Conservation (phyloP, 768 basidiomycete species). For the Ephemerocybe angulata region DNA sequence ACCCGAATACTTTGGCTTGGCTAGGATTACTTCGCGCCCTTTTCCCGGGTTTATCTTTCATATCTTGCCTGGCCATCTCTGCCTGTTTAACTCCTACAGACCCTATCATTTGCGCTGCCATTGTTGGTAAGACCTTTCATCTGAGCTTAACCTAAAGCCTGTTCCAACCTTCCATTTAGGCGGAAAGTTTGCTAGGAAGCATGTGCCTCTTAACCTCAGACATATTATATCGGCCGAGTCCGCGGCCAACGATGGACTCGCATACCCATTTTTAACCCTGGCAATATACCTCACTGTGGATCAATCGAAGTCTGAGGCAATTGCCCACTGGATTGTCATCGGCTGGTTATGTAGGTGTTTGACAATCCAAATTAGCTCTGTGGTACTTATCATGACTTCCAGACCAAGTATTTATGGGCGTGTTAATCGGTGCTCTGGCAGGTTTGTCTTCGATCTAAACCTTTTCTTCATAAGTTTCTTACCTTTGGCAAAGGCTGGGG, state of each 20-base stretch:
- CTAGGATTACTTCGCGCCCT: constrained; percentile 63
- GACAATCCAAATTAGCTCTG: not conserved
- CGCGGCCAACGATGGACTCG: constrained; percentile 93
- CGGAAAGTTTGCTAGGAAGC: constrained; percentile 63
- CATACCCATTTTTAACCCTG: constrained; percentile 87
- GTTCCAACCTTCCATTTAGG: constrained; percentile 33
- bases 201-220: constrained; percentile 74
- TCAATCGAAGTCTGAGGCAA: constrained; percentile 52
- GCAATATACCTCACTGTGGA: constrained; percentile 85
- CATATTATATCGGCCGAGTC: constrained; percentile 84
- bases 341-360: constrained; percentile 68
- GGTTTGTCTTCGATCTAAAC: constrained; percentile 25
- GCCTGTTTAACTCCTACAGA: constrained; percentile 94
- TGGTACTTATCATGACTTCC: not conserved
- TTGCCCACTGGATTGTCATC: constrained; percentile 82
- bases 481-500: constrained; percentile 41
- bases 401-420: constrained; percentile 84
- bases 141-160: not conserved
- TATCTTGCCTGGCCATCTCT: constrained; percentile 80
- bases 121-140: constrained; percentile 48
- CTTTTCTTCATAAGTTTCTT: not conserved
- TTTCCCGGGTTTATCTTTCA: constrained; percentile 67
- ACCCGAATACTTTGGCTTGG: not conserved
- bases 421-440: constrained; percentile 57
- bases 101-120: constrained; percentile 86